Evolutionary conservation across 495 filamentous ascomycete genomes (phyloP).

Genomic region (Cercophora samala): DNA sequence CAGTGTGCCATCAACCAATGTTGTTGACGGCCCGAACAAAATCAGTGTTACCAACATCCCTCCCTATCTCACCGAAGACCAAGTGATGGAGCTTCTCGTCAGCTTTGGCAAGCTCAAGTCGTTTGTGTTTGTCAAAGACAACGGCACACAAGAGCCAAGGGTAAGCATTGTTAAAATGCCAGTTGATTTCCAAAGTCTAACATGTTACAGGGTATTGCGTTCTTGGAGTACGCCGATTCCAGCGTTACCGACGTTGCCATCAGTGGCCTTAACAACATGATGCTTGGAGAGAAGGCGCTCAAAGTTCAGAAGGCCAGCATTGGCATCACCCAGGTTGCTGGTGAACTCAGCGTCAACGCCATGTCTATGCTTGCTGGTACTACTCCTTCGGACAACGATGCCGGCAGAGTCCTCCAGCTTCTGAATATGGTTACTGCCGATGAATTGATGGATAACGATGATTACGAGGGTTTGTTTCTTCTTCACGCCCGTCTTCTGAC

Average conservation of each 20-base stretch:
- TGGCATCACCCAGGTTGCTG: constrained; percentile 83
- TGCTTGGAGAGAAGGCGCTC: constrained; percentile 78
- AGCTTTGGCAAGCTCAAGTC: constrained; percentile 92
- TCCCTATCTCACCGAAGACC: constrained; percentile 79
- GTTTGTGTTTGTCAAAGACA: constrained; percentile 88
- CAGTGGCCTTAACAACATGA: constrained; percentile 88
- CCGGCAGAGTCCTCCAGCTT: constrained; percentile 78
- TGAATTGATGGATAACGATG: constrained; percentile 88
- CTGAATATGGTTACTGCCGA: constrained; percentile 98
- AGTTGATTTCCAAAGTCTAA: constrained; percentile 18
- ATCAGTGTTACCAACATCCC: constrained; percentile 90
- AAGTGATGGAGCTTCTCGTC: constrained; percentile 82
- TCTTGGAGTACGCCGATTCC: constrained; percentile 89
- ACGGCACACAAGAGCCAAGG: constrained; percentile 77
- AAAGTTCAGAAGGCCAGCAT: constrained; percentile 87
- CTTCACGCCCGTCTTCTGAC: background rate
- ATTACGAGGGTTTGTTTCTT: constrained; percentile 75
- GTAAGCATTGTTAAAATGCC: constrained; percentile 49
- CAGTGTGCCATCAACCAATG: constrained; percentile 65
- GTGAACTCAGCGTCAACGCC: constrained; percentile 94
- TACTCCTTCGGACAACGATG: constrained; percentile 70
- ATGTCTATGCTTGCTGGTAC: constrained; percentile 99
- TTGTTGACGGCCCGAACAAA: constrained; percentile 91
- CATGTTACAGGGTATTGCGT: constrained; percentile 77
- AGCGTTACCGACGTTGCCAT: constrained; percentile 78